Evolutionary conservation across 331 rosid species (phyloP).

Genomic region (Malus hybrid): DNA sequence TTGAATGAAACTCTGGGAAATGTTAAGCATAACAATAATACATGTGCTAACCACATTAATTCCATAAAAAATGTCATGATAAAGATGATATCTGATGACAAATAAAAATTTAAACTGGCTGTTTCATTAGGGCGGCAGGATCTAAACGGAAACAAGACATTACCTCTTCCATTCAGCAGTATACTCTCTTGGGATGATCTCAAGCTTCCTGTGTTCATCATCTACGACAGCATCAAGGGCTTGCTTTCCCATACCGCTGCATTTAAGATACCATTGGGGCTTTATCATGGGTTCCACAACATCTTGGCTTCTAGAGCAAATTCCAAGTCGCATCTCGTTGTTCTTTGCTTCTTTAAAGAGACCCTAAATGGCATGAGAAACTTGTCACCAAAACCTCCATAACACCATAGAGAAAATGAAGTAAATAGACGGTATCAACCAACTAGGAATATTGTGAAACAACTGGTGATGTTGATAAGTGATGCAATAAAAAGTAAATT

Average conservation of each 20-base stretch:
- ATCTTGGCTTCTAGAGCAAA: conserved; percentile 90
- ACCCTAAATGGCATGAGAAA: conserved; percentile 41
- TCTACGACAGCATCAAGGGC: conserved; percentile 69
- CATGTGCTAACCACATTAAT: too few relatives aligned
- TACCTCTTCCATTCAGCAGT: conserved; percentile 92
- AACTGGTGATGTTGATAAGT: not conserved
- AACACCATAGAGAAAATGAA: not conserved
- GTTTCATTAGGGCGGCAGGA: too few relatives aligned
- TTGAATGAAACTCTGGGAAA: too few relatives aligned
- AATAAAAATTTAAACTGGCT: too few relatives aligned
- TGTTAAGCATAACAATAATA: too few relatives aligned
- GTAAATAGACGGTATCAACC: not conserved
- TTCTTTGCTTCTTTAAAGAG: conserved; percentile 72
- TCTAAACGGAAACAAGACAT: not conserved
- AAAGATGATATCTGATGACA: too few relatives aligned
- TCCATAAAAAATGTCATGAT: too few relatives aligned
- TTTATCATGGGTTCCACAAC: conserved; percentile 93
- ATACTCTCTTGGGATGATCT: conserved; percentile 78
- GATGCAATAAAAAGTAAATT: too few relatives aligned
- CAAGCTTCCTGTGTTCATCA: conserved; percentile 50
- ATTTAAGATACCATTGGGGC: conserved; percentile 91
- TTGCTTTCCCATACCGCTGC: conserved; percentile 57
- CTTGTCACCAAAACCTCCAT: conserved; percentile 5
- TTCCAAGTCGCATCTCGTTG: conserved; percentile 94
- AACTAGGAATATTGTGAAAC: not conserved